Evolutionary conservation across 768 basidiomycete species (phyloP).

Genomic region (Lactarius deliciosus): DNA sequence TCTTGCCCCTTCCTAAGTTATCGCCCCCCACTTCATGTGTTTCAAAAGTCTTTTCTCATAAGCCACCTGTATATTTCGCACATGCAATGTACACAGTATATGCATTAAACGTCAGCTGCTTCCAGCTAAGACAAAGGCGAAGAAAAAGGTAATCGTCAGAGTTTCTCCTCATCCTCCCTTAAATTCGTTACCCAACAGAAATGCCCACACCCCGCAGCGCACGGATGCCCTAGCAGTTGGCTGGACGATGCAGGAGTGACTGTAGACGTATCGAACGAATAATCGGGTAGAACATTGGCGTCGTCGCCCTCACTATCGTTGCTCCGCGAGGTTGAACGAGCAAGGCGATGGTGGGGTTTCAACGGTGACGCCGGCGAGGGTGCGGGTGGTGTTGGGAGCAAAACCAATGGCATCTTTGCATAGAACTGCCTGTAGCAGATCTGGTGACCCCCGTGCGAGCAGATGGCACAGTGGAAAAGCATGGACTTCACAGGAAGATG

Average conservation of each 20-base stretch:
- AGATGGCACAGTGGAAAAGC: conserved; percentile 72
- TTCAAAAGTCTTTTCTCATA: background rate
- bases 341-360: conserved; percentile 23
- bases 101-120: background rate
- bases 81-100: conserved; percentile 11
- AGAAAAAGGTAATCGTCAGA: background rate
- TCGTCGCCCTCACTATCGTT: conserved; percentile 27
- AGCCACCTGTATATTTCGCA: conserved; percentile 13
- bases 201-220: conserved; percentile 83
- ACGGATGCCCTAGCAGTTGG: conserved; percentile 54
- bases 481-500: conserved; percentile 73
- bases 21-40: conserved; percentile 8
- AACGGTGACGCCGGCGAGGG: conserved; percentile 30
- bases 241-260: conserved; percentile 10
- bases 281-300: conserved; percentile 17
- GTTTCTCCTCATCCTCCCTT: conserved; percentile 21
- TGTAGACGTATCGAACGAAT: conserved; percentile 18
- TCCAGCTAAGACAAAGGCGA: background rate
- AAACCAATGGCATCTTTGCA: conserved; percentile 54
- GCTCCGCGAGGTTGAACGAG: conserved; percentile 30
- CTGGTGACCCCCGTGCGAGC: conserved; percentile 80
- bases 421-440: conserved; percentile 74
- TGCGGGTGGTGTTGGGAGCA: conserved; percentile 40
- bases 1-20: conserved; percentile 2
- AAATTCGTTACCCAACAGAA: conserved; percentile 63